These are phyloP conservation scores for Fraxinus greggii DNA, from an alignment of 305 asterid genomes.

Conservation along the genomic window DNA sequence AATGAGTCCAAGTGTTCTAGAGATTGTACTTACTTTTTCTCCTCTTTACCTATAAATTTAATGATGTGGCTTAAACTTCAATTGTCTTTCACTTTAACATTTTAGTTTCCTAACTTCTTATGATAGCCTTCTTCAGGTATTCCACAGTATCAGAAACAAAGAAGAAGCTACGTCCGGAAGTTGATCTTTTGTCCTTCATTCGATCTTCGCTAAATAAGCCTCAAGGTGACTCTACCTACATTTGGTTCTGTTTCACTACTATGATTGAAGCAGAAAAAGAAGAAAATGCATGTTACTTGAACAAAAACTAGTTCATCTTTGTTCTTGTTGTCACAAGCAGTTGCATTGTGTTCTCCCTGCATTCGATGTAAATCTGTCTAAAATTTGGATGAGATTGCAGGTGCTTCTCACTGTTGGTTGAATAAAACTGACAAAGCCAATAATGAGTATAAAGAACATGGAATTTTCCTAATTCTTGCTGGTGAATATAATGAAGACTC, in stretches of 20 bases:
- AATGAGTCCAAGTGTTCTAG: not conserved
- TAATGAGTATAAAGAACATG: slow-evolving; percentile 46
- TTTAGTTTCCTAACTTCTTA: slow-evolving; percentile 45
- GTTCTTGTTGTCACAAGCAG: not conserved
- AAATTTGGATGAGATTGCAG: slow-evolving; percentile 42
- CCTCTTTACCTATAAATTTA: not conserved
- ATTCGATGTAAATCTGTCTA: slow-evolving; percentile 2
- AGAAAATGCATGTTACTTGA: not conserved
- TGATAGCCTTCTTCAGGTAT: slow-evolving; percentile 77
- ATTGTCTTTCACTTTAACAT: slow-evolving; percentile 18
- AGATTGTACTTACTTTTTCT: not conserved
- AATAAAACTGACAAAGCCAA: slow-evolving; percentile 40
- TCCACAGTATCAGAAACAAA: slow-evolving; percentile 44
- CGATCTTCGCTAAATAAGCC: slow-evolving; percentile 54
- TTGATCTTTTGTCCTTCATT: slow-evolving; percentile 51
- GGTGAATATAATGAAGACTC: slow-evolving; percentile 44
- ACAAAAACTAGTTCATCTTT: not conserved
- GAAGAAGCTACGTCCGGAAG: slow-evolving; percentile 26
- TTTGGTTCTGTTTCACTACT: slow-evolving; percentile 5
- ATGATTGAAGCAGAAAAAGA: not conserved
- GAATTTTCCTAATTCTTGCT: slow-evolving; percentile 49
- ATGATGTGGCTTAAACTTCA: slow-evolving; percentile 15
- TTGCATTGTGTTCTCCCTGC: slow-evolving; percentile 1
- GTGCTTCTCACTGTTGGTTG: slow-evolving; percentile 71
- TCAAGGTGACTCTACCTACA: slow-evolving; percentile 45